Conservation (phyloP, 768 basidiomycete species). For the Crepidotus variabilis region DNA sequence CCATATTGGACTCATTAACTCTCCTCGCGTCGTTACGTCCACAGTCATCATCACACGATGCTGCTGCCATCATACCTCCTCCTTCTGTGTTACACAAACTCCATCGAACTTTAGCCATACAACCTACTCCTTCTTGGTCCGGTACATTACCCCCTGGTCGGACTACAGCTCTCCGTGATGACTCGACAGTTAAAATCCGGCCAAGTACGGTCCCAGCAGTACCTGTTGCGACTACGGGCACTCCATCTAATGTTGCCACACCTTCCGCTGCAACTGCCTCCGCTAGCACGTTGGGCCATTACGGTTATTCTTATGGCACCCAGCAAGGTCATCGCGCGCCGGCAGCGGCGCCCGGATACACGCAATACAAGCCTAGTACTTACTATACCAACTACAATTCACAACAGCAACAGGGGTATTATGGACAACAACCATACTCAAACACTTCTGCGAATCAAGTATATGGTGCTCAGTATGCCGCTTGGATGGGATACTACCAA, state of each 20-base stretch:
- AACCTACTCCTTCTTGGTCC: slow-evolving; percentile 64
- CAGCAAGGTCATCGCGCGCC: slow-evolving; percentile 25
- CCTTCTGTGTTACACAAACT: slow-evolving; percentile 64
- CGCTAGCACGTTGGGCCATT: slow-evolving; percentile 28
- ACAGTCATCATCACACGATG: slow-evolving; percentile 37
- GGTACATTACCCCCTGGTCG: slow-evolving; percentile 64
- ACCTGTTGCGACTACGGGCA: slow-evolving; percentile 25
- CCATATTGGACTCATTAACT: slow-evolving; percentile 66
- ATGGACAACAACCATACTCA: slow-evolving; percentile 28
- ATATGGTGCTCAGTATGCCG: slow-evolving; percentile 17
- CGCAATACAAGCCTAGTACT: slow-evolving; percentile 31
- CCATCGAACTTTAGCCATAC: slow-evolving; percentile 62
- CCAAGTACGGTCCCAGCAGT: slow-evolving; percentile 29
- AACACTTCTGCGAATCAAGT: slow-evolving; percentile 26
- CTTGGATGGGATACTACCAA: not conserved
- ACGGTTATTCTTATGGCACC: slow-evolving; percentile 30
- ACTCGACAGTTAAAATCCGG: slow-evolving; percentile 64
- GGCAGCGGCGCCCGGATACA: slow-evolving; percentile 22
- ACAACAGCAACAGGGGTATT: slow-evolving; percentile 20
- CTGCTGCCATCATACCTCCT: slow-evolving; percentile 56
- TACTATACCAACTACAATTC: slow-evolving; percentile 29
- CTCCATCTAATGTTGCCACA: slow-evolving; percentile 18
- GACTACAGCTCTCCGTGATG: slow-evolving; percentile 64
- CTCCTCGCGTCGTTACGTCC: slow-evolving; percentile 71
- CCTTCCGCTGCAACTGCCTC: slow-evolving; percentile 21